Base-by-base conservation (phyloP, 257 asterid species). In the Coffea eugenioides region DNA sequence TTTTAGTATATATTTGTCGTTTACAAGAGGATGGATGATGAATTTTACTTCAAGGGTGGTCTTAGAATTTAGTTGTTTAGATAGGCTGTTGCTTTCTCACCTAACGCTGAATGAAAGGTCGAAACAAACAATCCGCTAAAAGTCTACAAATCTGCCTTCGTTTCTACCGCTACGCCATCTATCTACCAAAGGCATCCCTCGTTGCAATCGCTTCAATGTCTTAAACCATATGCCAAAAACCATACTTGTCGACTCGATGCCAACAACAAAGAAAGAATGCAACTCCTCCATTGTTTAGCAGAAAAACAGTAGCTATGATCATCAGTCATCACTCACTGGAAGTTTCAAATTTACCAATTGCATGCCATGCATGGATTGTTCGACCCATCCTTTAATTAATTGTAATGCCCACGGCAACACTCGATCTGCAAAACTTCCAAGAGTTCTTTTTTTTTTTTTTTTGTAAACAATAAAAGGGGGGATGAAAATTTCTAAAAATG, bases 11-110 rank as follows among this genome's bases (percentile, higher is more conserved):
- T 7, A 3, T n/a, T 65, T 31, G 66, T 77, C 52, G 56, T 27
- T 34, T 59, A 9, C 20, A n/a, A 48, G 43, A 39, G 4, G 43
- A 39, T 39, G 43, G 43, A 39, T 39, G 67, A 57, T 77, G 79
- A 68, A 75, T 79, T 79, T 77, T 73, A 82, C 84, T 82, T 84
- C 75, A 80, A 73, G 77, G 70, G 49, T 25, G 21, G 62, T 12
- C 52, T 69, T 66, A 80, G 79, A 49, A 46, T 72, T 65, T n/a
- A 25, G 71, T 64, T 1, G 27, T 56, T 61, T 68, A 59, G 86
- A 57, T 84, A 64, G 65, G 54, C 64, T 51, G 82, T 86, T 85
- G 71, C 80, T 89, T 84, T 87, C 92, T 82, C 52, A 87, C 90
- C 93, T 65, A 83, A 84, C 85, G 49, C 43, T 67, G n/a, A 41